phyloP scores from a whole-genome alignment of 768 basidiomycete genomes.

The Boletus bicolor region DNA sequence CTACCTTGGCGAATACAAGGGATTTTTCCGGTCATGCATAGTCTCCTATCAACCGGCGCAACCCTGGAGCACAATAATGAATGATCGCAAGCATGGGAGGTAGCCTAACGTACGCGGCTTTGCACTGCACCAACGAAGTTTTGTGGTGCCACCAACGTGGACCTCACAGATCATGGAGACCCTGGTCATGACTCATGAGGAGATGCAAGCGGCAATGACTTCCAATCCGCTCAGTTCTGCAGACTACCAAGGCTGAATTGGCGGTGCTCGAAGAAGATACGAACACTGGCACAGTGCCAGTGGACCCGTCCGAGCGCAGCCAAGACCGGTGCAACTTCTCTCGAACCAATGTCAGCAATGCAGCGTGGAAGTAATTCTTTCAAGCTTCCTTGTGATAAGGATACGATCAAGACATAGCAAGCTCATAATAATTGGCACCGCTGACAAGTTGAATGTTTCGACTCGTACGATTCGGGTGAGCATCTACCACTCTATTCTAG shows the following conservation, averaged over 20 bases:
- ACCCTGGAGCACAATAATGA: constrained; percentile 7
- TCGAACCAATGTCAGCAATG: constrained; percentile 11
- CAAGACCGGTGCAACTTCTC: constrained; percentile 24
- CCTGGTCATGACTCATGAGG: background rate
- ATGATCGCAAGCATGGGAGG: background rate
- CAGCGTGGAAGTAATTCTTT: constrained; percentile 10
- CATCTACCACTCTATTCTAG: background rate
- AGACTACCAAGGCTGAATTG: background rate
- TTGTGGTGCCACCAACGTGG: background rate
- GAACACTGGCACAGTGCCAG: background rate
- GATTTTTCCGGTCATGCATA: background rate
- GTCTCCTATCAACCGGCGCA: constrained; percentile 8
- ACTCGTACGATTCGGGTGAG: constrained; percentile 15
- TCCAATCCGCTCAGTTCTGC: background rate
- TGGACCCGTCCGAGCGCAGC: background rate
- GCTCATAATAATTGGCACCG: background rate
- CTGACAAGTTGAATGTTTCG: background rate
- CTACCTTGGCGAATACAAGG: background rate
- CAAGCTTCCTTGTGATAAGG: constrained; percentile 6
- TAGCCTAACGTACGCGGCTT: constrained; percentile 2
- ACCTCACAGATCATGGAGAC: background rate
- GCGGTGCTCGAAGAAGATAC: constrained; percentile 21
- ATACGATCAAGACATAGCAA: constrained; percentile 11
- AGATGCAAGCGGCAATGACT: background rate
- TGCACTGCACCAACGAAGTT: background rate